Evolutionary conservation across 495 filamentous ascomycete genomes (phyloP).

Genomic region (Penicillium turbatum): DNA sequence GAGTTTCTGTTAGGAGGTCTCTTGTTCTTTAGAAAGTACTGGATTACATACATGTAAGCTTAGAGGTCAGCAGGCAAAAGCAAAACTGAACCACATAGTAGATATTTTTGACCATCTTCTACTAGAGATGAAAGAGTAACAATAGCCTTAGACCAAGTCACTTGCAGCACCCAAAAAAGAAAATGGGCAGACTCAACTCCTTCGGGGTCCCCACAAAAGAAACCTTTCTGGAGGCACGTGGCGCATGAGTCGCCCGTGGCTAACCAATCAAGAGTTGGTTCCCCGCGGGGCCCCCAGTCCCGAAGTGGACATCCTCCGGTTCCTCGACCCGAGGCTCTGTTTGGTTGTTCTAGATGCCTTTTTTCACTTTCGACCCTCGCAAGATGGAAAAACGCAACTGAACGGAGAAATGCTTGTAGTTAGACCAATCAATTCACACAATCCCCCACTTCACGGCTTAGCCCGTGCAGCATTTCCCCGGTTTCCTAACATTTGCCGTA

Average conservation of each 20-base stretch:
- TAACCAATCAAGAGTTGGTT: neutral
- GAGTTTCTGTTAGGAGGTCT: neutral
- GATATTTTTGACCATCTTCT: too few relatives aligned
- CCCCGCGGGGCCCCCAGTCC: constrained; percentile 1
- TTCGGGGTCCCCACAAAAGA: too few relatives aligned
- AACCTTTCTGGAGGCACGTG: constrained; percentile 2
- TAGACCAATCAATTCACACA: constrained; percentile 1
- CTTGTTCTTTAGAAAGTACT: too few relatives aligned
- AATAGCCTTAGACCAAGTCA: too few relatives aligned
- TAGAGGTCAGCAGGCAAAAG: too few relatives aligned
- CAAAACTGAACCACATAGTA: too few relatives aligned
- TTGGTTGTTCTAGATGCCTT: constrained; percentile 12
- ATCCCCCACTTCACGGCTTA: constrained; percentile 5
- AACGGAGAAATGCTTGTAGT: too few relatives aligned
- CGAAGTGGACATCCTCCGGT: constrained; percentile 12
- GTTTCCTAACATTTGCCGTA: constrained; percentile 8
- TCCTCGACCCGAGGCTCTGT: constrained; percentile 16
- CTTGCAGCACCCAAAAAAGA: too few relatives aligned
- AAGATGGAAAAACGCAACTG: too few relatives aligned
- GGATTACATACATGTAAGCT: too few relatives aligned
- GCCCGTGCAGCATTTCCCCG: constrained; percentile 19
- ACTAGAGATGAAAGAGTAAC: too few relatives aligned
- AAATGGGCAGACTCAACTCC: too few relatives aligned
- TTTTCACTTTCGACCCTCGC: neutral
- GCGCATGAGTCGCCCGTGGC: neutral